Evolutionary conservation across 768 basidiomycete species (phyloP), one percentile per base, ranked within the genome.

Genomic region (Ramaria rubella): DNA sequence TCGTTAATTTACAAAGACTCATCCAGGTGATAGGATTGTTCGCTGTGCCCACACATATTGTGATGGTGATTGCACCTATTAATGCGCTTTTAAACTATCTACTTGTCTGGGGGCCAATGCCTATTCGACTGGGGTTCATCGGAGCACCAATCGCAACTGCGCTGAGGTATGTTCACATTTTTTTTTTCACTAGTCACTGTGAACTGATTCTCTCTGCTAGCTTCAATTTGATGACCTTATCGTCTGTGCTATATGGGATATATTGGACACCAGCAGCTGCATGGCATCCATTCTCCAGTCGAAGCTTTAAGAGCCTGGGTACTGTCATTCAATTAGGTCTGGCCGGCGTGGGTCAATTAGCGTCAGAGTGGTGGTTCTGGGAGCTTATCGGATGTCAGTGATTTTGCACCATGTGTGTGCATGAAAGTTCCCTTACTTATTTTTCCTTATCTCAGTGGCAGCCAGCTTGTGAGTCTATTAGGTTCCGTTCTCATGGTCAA

Each of bases 341-440:
- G 4, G 88, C 89, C 9, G 94, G 95, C 9, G 82, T 91, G 19
- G 86, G 84, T 0, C 91, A 93, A 68, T 86, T 81, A 3, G 90
- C 90, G 1, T 84, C 82, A 3, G 95, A 96, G 69, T 98, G 94
- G 95, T 97, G 94, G 93, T 86, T 87, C 34, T 95, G 95, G 95
- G 94, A 96, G 70, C 77, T 92, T 5, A 70, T 88, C 30, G 85
- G 84, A 23, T 69, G 69, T 78, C 49, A 65, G 75, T 73, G 14
- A 26, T n/a, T 8, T n/a, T n/a, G n/a, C 26, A 50, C 7, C 14
- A n/a, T n/a, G 12, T 26, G 9, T 9, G 29, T 19, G 23, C 8
- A 26, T 36, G 17, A 30, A 19, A n/a, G 46, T 52, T 30, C 50
- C 14, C 24, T 56, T 26, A n/a, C 31, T 15, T 44, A 29, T 29